Percentiles rank a stretch among this genome's conserved stretches.
Evolutionary conservation across 441 rosid genomes (phyloP).

Genomic region (Arabidopsis hybrid): DNA sequence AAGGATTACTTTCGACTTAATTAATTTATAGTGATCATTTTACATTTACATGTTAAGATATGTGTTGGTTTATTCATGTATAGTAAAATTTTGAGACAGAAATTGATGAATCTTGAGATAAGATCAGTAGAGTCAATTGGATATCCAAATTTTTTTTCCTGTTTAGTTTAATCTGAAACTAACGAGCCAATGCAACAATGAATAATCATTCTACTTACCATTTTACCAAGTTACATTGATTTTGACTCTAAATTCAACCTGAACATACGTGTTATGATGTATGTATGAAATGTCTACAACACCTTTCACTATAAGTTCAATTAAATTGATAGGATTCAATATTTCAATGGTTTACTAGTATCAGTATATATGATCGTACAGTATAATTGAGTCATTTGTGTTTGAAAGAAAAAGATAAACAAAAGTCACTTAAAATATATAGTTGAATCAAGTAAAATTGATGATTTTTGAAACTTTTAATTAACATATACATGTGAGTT

Average conservation of each 20-base stretch:
- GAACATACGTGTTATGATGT: not conserved
- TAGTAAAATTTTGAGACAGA: not conserved
- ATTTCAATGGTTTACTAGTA: constrained; percentile 8
- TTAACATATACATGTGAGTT: not conserved
- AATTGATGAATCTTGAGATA: not conserved
- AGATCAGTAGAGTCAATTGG: not conserved
- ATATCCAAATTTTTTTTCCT: no score
- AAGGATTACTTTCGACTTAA: not conserved
- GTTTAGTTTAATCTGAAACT: not conserved
- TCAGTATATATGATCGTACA: not conserved
- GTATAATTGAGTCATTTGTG: not conserved
- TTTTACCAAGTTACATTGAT: not conserved
- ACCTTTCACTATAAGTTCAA: constrained; percentile 2
- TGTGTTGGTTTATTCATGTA: not conserved
- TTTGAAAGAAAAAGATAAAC: not conserved
- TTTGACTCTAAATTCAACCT: not conserved
- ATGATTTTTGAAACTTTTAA: not conserved
- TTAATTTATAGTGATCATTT: not conserved
- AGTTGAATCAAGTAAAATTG: not conserved
- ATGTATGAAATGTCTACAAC: not conserved
- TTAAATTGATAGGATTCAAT: constrained; percentile 1
- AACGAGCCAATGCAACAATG: not conserved
- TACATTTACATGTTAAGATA: no score
- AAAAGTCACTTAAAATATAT: not conserved
- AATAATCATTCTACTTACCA: not conserved